phyloP scores from a whole-genome alignment of 495 filamentous ascomycete genomes.

The Lophium mytilinum region DNA sequence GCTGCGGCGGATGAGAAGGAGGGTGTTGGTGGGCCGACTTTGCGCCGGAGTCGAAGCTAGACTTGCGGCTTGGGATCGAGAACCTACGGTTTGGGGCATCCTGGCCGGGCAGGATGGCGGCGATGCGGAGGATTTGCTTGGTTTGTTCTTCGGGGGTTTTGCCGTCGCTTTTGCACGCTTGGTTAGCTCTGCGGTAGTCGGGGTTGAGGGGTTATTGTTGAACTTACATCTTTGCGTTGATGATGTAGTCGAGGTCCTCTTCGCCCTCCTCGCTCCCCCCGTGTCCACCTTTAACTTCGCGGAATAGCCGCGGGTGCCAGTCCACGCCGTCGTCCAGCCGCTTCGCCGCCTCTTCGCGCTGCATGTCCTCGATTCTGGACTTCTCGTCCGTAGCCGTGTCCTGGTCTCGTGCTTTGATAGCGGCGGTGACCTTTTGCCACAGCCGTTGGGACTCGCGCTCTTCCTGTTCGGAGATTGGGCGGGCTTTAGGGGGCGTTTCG shows the following conservation, averaged over 20 bases:
- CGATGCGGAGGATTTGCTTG: constrained; percentile 78
- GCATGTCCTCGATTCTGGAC: constrained; percentile 83
- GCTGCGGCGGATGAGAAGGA: constrained; percentile 31
- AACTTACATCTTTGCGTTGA: constrained; percentile 71
- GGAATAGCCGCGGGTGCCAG: constrained; percentile 84
- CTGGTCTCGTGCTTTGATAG: constrained; percentile 77
- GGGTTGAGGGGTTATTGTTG: no score
- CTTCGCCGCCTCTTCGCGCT: constrained; percentile 80
- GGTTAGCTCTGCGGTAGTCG: not conserved
- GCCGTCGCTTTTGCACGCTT: constrained; percentile 48
- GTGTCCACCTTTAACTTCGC: constrained; percentile 61
- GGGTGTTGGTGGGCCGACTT: constrained; percentile 28
- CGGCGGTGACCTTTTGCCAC: constrained; percentile 72
- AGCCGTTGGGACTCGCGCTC: constrained; percentile 84
- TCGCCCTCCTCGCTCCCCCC: constrained; percentile 74
- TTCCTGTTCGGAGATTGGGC: constrained; percentile 78
- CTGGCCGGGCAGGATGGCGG: constrained; percentile 77
- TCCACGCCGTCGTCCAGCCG: constrained; percentile 74
- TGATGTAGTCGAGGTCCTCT: constrained; percentile 86
- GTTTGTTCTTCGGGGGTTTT: constrained; percentile 62
- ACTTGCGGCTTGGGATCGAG: constrained; percentile 36
- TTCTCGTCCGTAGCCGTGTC: constrained; percentile 90
- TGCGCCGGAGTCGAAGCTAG: constrained; percentile 21
- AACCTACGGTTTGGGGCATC: constrained; percentile 32
- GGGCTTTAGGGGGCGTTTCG: constrained; percentile 62